Evolutionary conservation across 1,139 yeast species (phyloP).

Genomic region (Arxiozyma slooffiae): DNA sequence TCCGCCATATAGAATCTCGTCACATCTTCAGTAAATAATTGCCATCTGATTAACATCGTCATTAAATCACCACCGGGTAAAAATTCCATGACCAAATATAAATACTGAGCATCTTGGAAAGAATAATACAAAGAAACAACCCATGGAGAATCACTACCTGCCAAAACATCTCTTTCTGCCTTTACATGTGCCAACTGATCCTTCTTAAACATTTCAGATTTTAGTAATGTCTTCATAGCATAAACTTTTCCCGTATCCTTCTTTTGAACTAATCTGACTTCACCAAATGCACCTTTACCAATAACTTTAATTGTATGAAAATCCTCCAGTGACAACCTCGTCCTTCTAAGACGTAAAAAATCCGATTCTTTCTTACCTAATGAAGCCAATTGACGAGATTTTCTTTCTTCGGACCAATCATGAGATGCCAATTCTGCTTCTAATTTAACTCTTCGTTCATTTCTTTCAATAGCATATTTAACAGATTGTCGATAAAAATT

Average conservation of each 20-base stretch:
- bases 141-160: conserved; percentile 83
- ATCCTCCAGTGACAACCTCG: conserved; percentile 64
- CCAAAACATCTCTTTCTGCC: conserved; percentile 78
- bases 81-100: conserved; percentile 74
- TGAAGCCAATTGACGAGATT: conserved; percentile 59
- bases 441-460: conserved; percentile 64
- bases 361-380: conserved; percentile 72
- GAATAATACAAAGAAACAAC: conserved; percentile 74
- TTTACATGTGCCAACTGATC: conserved; percentile 79
- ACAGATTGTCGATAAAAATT: conserved; percentile 70
- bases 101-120: conserved; percentile 66
- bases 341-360: conserved; percentile 63
- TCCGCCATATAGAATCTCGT: conserved; percentile 81
- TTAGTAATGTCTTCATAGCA: conserved; percentile 73
- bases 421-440: conserved; percentile 59
- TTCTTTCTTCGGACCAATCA: conserved; percentile 64
- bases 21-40: conserved; percentile 73
- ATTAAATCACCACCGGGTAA: conserved; percentile 79
- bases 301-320: conserved; percentile 72
- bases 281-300: conserved; percentile 85
- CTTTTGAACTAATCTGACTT: conserved; percentile 71
- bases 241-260: conserved; percentile 73
- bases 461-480: conserved; percentile 70
- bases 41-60: conserved; percentile 86
- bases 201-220: conserved; percentile 74